Percentiles rank a stretch among this genome's conserved stretches.
Evolutionary conservation across 2,329 filamentous ascomycete genomes (phyloP).

Genomic region (Trichoderma citrinoviride): DNA sequence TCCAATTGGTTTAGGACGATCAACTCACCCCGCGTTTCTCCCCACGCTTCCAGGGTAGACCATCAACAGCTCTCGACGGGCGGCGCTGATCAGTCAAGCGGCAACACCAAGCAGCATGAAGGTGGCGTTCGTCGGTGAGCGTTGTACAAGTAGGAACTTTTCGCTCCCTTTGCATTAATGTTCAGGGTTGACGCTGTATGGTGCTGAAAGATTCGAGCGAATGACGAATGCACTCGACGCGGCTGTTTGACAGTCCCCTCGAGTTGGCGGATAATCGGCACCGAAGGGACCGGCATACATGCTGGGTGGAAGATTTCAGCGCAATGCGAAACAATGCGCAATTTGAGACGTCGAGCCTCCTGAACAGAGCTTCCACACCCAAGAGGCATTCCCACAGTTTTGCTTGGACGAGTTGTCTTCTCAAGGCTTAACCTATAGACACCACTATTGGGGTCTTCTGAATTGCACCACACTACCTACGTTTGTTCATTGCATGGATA

Average conservation of each 20-base stretch:
- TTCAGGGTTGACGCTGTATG: too few species aligned
- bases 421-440: too few species aligned
- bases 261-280: not conserved
- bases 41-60: not conserved
- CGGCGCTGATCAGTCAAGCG: not conserved
- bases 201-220: too few species aligned
- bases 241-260: not conserved
- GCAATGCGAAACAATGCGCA: not conserved
- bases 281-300: not conserved
- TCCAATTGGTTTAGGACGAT: too few species aligned
- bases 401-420: too few species aligned
- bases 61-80: not conserved
- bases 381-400: too few species aligned
- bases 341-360: not conserved
- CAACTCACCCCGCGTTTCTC: not conserved
- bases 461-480: not conserved
- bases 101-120: not conserved
- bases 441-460: not conserved
- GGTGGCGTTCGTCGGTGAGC: not conserved
- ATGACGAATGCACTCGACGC: not conserved
- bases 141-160: too few species aligned
- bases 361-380: not conserved
- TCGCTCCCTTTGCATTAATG: not conserved
- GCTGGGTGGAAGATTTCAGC: not conserved
- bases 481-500: too few species aligned